Conservation (phyloP, 1,284 basidiomycete species). For the Moniliophthora roreri region DNA sequence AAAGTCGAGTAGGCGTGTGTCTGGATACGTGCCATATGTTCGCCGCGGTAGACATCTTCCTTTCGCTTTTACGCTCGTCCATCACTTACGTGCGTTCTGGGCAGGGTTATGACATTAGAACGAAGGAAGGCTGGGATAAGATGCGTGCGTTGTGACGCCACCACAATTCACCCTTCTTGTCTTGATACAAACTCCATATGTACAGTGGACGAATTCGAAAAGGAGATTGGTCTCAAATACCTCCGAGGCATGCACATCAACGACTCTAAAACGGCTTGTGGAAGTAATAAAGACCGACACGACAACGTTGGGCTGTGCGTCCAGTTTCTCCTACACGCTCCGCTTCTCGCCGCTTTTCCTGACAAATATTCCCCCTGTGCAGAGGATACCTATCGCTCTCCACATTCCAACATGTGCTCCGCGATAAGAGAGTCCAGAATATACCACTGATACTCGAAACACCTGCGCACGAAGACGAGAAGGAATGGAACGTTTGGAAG, state of each 20-base stretch:
- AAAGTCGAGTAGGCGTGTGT: slow-evolving; percentile 77
- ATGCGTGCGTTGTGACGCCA: slow-evolving; percentile 20
- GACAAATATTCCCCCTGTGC: background rate
- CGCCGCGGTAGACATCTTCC: slow-evolving; percentile 56
- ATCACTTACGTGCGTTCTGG: background rate
- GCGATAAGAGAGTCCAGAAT: slow-evolving; percentile 64
- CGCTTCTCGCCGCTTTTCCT: background rate
- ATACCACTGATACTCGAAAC: slow-evolving; percentile 87
- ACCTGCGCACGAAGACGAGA: slow-evolving; percentile 50
- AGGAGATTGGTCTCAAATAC: slow-evolving; percentile 68
- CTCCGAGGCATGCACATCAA: slow-evolving; percentile 85
- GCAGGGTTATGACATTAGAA: slow-evolving; percentile 80
- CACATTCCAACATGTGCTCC: slow-evolving; percentile 68
- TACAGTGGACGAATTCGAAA: slow-evolving; percentile 62
- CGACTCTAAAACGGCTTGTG: slow-evolving; percentile 71
- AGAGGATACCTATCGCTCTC: slow-evolving; percentile 69
- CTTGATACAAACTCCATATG: background rate
- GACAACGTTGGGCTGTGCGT: slow-evolving; percentile 82
- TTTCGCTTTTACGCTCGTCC: background rate
- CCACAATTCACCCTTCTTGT: slow-evolving; percentile 11
- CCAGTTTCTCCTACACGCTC: slow-evolving; percentile 6
- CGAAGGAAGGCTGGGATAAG: slow-evolving; percentile 64
- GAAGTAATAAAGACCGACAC: slow-evolving; percentile 75
- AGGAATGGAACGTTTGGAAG: slow-evolving; percentile 63
- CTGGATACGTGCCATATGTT: slow-evolving; percentile 89